These are phyloP conservation scores for Colletotrichum paranaense DNA, from an alignment of 2,329 filamentous ascomycete species.

Conservation along the genomic window DNA sequence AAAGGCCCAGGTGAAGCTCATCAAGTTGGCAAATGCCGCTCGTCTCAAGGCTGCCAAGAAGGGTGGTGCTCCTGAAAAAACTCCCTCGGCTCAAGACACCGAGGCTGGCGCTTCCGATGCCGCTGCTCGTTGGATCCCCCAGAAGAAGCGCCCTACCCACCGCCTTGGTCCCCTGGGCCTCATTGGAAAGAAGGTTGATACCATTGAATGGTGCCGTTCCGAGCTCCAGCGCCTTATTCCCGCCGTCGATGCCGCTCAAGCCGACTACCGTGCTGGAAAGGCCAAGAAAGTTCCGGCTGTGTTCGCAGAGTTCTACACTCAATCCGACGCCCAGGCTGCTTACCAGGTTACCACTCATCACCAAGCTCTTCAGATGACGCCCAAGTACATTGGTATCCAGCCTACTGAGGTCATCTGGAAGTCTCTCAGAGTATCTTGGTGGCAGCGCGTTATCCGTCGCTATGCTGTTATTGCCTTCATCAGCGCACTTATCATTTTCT, in stretches of 20 bases:
- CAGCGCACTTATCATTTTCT: slow-evolving; percentile 85
- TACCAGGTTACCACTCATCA: slow-evolving; percentile 91
- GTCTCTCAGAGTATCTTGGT: slow-evolving; percentile 86
- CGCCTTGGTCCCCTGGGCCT: slow-evolving; percentile 66
- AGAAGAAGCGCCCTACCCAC: slow-evolving; percentile 82
- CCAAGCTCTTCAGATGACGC: slow-evolving; percentile 86
- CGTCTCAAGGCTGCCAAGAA: slow-evolving; percentile 77
- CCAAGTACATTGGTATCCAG: slow-evolving; percentile 84
- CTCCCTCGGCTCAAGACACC: slow-evolving; percentile 64
- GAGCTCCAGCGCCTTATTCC: slow-evolving; percentile 79
- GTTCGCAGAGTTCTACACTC: slow-evolving; percentile 89
- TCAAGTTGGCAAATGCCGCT: slow-evolving; percentile 80
- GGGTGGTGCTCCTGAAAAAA: slow-evolving; percentile 53
- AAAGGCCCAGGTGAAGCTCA: slow-evolving; percentile 85
- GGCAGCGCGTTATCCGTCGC: slow-evolving; percentile 81
- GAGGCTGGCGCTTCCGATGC: slow-evolving; percentile 74
- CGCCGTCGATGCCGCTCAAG: slow-evolving; percentile 75
- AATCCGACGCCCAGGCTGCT: slow-evolving; percentile 86
- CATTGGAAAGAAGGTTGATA: slow-evolving; percentile 89
- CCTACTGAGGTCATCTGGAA: slow-evolving; percentile 90
- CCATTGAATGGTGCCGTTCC: slow-evolving; percentile 87
- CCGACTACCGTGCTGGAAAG: slow-evolving; percentile 72
- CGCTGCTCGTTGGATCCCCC: slow-evolving; percentile 80
- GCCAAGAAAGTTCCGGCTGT: slow-evolving; percentile 78
- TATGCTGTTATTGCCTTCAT: slow-evolving; percentile 79